Base-by-base conservation (phyloP, 176 grass and related monocot species). In the Carex pumila region DNA sequence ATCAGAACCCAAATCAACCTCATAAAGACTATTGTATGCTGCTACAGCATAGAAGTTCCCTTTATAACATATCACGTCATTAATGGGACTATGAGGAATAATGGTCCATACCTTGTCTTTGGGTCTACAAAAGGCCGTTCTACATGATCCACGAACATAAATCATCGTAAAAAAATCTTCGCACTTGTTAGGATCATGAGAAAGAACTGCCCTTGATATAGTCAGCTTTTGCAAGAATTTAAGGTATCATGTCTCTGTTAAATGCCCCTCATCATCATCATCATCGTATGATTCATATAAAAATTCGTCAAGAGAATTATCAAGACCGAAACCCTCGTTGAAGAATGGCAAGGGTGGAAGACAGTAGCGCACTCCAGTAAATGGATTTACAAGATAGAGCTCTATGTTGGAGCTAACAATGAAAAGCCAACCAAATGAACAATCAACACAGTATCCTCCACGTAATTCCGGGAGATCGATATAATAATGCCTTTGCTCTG, bases 401-500 rank as follows among this genome's bases (percentile, higher is more conserved):
- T 56, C 52, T 50, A 78, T 14, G 30, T 31, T 78, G 73, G 12
- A 19, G 49, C 52, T 56, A 3, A 78, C 41, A 31, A 56, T 78
- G 29, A 78, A 53, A 31, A 78, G n/a, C 73, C 41, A 78, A 31
- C 47, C 73, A 32, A 53, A 56, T 31, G 73, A 78, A 31, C 19
- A 78, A 56, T 47, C 45, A 37, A n/a, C 73, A 78, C 43, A 78
- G 4, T 25, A 50, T 78, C 22, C 73, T 52, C 34, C 47, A 13
- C 2, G 52, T n/a, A 78, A 17, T 25, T 78, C 18, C 18, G 45
- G 45, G 52, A 78, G 11, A 3, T 78, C 41, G 5, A 78, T 30
- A 25, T 50, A 78, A 49, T 78, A 78, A 56, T 78, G 45, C 72
- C 72, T 78, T 78, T 56, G 45, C 25, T 78, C 72, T 5, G 72